Evolutionary conservation across 2,329 filamentous ascomycete genomes (phyloP).

Genomic region (Fusarium irregulare): DNA sequence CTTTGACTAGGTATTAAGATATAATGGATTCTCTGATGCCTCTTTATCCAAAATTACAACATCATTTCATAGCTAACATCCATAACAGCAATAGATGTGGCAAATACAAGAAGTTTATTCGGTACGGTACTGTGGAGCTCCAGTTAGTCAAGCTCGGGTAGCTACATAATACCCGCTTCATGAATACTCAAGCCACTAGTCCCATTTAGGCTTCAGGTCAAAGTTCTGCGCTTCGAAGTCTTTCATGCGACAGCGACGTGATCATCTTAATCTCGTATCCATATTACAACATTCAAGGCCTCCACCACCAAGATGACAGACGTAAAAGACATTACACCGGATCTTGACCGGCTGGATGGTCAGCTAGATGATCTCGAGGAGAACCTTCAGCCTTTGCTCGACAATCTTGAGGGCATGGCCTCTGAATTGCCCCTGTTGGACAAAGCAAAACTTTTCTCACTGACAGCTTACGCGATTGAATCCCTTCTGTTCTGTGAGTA

Average conservation of each 20-base stretch:
- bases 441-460: slow-evolving; percentile 92
- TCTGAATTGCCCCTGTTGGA: slow-evolving; percentile 90
- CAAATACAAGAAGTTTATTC: neutral
- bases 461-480: slow-evolving; percentile 89
- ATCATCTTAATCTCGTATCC: slow-evolving; percentile 22
- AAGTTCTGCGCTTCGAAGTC: slow-evolving; percentile 38
- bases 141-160: neutral
- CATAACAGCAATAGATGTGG: neutral
- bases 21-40: neutral
- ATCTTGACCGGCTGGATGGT: slow-evolving; percentile 79
- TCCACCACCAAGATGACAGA: slow-evolving; percentile 51
- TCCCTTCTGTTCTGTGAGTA: slow-evolving; percentile 84
- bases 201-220: slow-evolving; percentile 29
- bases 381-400: slow-evolving; percentile 78
- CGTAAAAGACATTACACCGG: slow-evolving; percentile 69
- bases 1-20: neutral
- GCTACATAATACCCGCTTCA: slow-evolving; percentile 17
- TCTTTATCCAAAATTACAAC: neutral
- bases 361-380: slow-evolving; percentile 84
- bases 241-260: slow-evolving; percentile 36
- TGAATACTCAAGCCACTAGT: slow-evolving; percentile 22
- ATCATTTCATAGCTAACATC: neutral
- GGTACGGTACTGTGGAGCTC: neutral
- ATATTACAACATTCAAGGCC: slow-evolving; percentile 4
- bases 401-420: slow-evolving; percentile 73